Conservation (phyloP, 2,329 filamentous ascomycete genomes). For the Neofusicoccum cordaticola region DNA sequence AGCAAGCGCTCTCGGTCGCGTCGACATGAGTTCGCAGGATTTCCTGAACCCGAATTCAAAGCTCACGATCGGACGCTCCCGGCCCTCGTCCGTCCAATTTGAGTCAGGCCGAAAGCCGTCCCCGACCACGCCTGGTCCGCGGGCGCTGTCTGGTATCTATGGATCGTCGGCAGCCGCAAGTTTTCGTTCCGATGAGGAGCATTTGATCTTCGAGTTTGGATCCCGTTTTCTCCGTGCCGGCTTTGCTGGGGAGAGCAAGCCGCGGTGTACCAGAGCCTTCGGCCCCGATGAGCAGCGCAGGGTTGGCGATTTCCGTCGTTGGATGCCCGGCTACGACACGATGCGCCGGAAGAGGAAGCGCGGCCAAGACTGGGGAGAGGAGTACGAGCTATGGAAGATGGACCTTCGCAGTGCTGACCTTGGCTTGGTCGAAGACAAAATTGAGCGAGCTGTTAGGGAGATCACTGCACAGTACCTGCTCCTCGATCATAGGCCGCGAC, state of each 20-base stretch:
- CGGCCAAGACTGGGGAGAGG: slow-evolving; percentile 59
- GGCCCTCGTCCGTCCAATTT: slow-evolving; percentile 8
- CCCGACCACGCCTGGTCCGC: slow-evolving; percentile 59
- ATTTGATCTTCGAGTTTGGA: slow-evolving; percentile 79
- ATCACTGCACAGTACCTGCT: slow-evolving; percentile 74
- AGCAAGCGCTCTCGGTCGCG: neutral
- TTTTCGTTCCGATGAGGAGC: slow-evolving; percentile 70
- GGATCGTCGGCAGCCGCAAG: slow-evolving; percentile 56
- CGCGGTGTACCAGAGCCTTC: slow-evolving; percentile 69
- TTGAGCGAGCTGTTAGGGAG: slow-evolving; percentile 78
- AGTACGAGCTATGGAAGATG: slow-evolving; percentile 73
- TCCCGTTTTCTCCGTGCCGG: slow-evolving; percentile 76
- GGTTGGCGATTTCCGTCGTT: slow-evolving; percentile 76
- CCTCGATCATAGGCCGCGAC: slow-evolving; percentile 71
- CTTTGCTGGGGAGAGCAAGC: slow-evolving; percentile 78
- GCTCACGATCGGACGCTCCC: slow-evolving; percentile 1
- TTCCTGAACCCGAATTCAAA: neutral
- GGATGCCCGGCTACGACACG: slow-evolving; percentile 54
- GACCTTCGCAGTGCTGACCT: slow-evolving; percentile 73
- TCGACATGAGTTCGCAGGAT: slow-evolving; percentile 3
- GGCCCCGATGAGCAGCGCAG: slow-evolving; percentile 73
- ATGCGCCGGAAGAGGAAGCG: slow-evolving; percentile 49
- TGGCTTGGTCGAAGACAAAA: slow-evolving; percentile 77
- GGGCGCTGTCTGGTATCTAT: slow-evolving; percentile 57
- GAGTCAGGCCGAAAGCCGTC: slow-evolving; percentile 4